Evolutionary conservation across 2,329 filamentous ascomycete species (phyloP).

Genomic region (Rhynchosporium secalis): DNA sequence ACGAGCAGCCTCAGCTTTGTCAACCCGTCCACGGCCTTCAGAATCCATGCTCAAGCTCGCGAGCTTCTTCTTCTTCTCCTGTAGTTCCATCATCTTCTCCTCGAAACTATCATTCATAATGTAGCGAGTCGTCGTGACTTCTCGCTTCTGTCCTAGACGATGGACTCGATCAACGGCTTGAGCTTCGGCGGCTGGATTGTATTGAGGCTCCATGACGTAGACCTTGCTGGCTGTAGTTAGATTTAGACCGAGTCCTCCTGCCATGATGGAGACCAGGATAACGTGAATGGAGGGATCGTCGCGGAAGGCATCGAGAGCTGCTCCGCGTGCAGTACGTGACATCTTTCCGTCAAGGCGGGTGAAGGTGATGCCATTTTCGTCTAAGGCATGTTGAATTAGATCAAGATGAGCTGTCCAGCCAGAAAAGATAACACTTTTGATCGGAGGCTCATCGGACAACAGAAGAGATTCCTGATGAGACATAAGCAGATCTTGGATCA

Average conservation of each 20-base stretch:
- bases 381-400: slow-evolving; percentile 81
- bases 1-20: slow-evolving; percentile 39
- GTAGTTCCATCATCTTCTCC: slow-evolving; percentile 86
- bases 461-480: slow-evolving; percentile 62
- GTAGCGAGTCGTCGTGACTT: slow-evolving; percentile 82
- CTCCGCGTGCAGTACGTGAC: slow-evolving; percentile 70
- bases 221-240: slow-evolving; percentile 82
- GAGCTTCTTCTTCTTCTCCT: slow-evolving; percentile 89
- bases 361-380: slow-evolving; percentile 64
- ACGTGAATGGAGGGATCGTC: slow-evolving; percentile 70
- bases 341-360: slow-evolving; percentile 90
- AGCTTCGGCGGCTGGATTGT: slow-evolving; percentile 91
- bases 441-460: slow-evolving; percentile 61
- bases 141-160: slow-evolving; percentile 83
- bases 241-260: slow-evolving; percentile 89
- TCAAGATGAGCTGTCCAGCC: slow-evolving; percentile 96
- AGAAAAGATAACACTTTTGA: slow-evolving; percentile 93
- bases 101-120: slow-evolving; percentile 92
- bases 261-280: slow-evolving; percentile 88
- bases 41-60: slow-evolving; percentile 83
- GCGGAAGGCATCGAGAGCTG: slow-evolving; percentile 76
- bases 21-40: slow-evolving; percentile 33
- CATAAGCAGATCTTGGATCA: slow-evolving; percentile 71
- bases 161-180: slow-evolving; percentile 95
- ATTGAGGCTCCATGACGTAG: slow-evolving; percentile 98